A percentile compares a stretch with the other conserved stretches of the same genome.
Evolutionary conservation across 2,329 filamentous ascomycete genomes (phyloP).

Genomic region (Aspergillus udagawae): DNA sequence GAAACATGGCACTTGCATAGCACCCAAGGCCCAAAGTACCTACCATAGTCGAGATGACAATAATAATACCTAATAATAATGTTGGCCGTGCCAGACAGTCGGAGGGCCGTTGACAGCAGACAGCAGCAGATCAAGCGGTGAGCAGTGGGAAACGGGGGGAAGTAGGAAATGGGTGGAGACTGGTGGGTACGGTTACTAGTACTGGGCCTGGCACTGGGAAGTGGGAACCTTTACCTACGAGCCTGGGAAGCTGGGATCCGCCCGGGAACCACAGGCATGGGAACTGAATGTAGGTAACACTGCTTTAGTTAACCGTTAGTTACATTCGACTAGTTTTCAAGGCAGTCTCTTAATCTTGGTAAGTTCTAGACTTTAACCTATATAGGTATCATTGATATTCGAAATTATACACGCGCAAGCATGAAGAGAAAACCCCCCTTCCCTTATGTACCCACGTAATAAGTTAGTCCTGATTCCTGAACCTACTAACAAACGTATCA

Average conservation of each 20-base stretch:
- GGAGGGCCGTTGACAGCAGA: not conserved
- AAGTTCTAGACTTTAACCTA: too few species aligned
- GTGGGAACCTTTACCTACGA: not conserved
- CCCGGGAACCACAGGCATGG: slow-evolving; percentile 6
- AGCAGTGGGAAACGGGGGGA: not conserved
- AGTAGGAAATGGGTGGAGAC: not conserved
- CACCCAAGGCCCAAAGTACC: not conserved
- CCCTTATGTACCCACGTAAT: too few species aligned
- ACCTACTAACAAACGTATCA: too few species aligned
- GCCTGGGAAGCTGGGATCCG: not conserved
- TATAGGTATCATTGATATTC: too few species aligned
- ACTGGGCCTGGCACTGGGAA: too few species aligned
- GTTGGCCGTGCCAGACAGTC: too few species aligned
- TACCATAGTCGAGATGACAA: not conserved
- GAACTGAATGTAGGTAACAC: not conserved
- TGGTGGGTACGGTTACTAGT: too few species aligned
- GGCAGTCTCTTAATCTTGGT: too few species aligned
- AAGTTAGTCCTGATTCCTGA: too few species aligned
- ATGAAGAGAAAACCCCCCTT: too few species aligned
- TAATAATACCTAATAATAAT: not conserved
- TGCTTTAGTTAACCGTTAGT: not conserved
- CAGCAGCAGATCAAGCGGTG: not conserved
- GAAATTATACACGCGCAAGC: too few species aligned
- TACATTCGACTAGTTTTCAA: too few species aligned
- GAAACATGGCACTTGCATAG: not conserved